Evolutionary conservation across 768 basidiomycete genomes (phyloP).

Genomic region (Termitomyces sp.): DNA sequence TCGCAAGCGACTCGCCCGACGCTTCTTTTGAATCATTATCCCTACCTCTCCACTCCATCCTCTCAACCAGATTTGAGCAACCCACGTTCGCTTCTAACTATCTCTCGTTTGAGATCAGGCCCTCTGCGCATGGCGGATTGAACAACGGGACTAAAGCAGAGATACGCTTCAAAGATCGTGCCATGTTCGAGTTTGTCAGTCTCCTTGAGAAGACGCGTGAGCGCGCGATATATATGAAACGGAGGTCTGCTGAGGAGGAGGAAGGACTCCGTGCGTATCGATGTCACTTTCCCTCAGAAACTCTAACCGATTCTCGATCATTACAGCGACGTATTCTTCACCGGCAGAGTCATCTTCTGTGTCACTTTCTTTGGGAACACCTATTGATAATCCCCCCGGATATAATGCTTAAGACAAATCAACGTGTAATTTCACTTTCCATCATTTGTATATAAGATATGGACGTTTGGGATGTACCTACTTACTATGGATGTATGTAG

Average conservation of each 20-base stretch:
- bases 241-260: conserved; percentile 53
- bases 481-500: not conserved
- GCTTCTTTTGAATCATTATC: conserved; percentile 43
- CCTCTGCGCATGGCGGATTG: conserved; percentile 65
- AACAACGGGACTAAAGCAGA: conserved; percentile 62
- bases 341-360: conserved; percentile 42
- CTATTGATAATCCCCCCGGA: conserved; percentile 49
- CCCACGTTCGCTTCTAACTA: conserved; percentile 71
- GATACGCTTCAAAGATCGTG: conserved; percentile 62
- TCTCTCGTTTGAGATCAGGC: conserved; percentile 61
- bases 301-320: conserved; percentile 17
- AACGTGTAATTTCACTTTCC: not conserved
- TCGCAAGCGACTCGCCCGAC: conserved; percentile 35
- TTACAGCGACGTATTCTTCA: conserved; percentile 38
- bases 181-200: conserved; percentile 72
- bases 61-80: conserved; percentile 72
- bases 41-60: conserved; percentile 60
- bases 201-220: conserved; percentile 77
- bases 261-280: conserved; percentile 57
- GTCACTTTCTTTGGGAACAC: conserved; percentile 36
- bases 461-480: conserved; percentile 9
- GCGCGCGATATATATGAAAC: conserved; percentile 69
- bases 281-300: not conserved
- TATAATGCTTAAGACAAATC: conserved; percentile 33
- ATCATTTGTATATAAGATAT: conserved; percentile 7